Evolutionary conservation across 352 stramenopile species (phyloP), one percentile per base, ranked within the genome.

Genomic region (Paralagenidium karlingii): DNA sequence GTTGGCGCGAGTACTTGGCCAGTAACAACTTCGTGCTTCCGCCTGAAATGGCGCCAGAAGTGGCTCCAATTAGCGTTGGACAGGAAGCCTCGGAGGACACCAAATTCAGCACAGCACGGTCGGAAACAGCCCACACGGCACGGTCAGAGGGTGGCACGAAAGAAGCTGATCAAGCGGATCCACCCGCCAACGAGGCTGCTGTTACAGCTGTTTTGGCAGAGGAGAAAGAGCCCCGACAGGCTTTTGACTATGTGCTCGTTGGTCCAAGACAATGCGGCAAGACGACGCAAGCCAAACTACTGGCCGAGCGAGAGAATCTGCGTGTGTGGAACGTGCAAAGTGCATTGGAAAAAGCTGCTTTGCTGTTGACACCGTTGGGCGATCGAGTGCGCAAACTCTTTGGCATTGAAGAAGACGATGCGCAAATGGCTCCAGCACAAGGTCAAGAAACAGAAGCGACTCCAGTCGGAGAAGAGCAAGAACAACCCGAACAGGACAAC

Each of bases 221-320:
- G n/a, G 13, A 38, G 13, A 55, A 68, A 34, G 24, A 39, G 22
- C 28, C 43, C 4, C 57, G 68, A 26, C 69, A 49, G 21, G 71
- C 61, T 8, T 37, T 71, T 16, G 82, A 96, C 44, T 85, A 91
- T 44, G 53, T 95, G 39, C 39, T 96, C 12, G 33, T 92, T 5
- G 83, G 85, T 0, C 81, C 83, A 16, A 65, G 76, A 16, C 55
- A 59, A 6, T 87, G 60, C 16, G 83, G 85, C 2, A 89, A 86
- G 22, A 76, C 73, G 5, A 90, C 82, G 4, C 70, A 93, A 15
- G 76, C 79, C 16, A 60, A 61, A 20, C 47, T 84, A 30, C 51
- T 96, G 6, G 71, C 60, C 6, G 58, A 92, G 24, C 82, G 81
- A 8, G 70, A 95, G 49, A 61, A 65, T 18, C 13, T 91, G 10